Evolutionary conservation across 768 basidiomycete species (phyloP).

Genomic region (Leccinum boreale): DNA sequence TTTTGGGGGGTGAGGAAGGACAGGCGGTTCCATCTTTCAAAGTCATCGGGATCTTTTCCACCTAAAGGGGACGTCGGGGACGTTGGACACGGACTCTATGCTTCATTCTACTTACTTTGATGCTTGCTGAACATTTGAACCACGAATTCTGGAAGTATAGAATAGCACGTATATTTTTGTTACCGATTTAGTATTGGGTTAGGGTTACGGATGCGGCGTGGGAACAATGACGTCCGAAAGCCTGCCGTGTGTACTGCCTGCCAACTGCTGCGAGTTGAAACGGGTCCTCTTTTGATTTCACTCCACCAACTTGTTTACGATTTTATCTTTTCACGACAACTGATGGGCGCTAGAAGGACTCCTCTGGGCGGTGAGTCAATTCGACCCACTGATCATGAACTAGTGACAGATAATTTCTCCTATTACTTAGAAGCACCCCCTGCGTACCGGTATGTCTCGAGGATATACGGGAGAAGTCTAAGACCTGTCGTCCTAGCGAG

Average conservation of each 20-base stretch:
- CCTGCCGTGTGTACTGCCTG: slow-evolving; percentile 1
- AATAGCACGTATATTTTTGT: neutral
- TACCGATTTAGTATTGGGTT: neutral
- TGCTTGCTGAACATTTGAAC: neutral
- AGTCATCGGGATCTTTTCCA: slow-evolving; percentile 86
- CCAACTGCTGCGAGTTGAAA: neutral
- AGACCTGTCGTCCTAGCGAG: slow-evolving; percentile 55
- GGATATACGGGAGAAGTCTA: slow-evolving; percentile 54
- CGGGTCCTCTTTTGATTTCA: neutral
- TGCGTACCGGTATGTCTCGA: slow-evolving; percentile 56
- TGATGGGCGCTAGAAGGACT: slow-evolving; percentile 15
- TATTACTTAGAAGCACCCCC: slow-evolving; percentile 41
- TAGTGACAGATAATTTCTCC: neutral
- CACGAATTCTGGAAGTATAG: neutral
- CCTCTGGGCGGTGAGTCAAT: slow-evolving; percentile 15
- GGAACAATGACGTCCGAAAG: slow-evolving; percentile 18
- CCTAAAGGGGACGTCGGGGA: slow-evolving; percentile 35
- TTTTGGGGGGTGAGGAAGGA: slow-evolving; percentile 85
- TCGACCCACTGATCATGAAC: neutral
- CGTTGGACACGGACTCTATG: neutral
- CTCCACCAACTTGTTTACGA: slow-evolving; percentile 1
- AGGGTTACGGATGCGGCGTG: slow-evolving; percentile 20
- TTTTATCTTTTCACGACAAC: neutral
- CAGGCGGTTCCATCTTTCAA: slow-evolving; percentile 78
- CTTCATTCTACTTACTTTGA: neutral